Percentiles rank a stretch among this genome's conserved stretches.
phyloP scores from a whole-genome alignment of 371 early-diverging fungal genomes.

The Rhizopus microsporus region DNA sequence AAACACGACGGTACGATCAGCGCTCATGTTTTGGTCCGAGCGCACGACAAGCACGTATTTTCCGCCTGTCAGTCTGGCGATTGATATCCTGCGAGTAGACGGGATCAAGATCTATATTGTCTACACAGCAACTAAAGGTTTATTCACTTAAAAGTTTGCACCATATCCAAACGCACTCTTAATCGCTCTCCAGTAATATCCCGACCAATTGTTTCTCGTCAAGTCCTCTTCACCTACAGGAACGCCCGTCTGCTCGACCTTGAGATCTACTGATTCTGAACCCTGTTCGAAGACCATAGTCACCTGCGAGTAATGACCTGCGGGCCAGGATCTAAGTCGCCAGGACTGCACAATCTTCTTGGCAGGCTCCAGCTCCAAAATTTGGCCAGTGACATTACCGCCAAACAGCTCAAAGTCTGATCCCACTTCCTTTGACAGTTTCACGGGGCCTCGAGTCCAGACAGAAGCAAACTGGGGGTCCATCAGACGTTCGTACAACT shows the following conservation, averaged over 20 bases:
- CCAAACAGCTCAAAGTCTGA: constrained; percentile 77
- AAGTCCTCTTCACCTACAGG: constrained; percentile 88
- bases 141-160: constrained; percentile 40
- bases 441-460: constrained; percentile 81
- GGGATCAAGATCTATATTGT: too few relatives aligned
- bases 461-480: constrained; percentile 71
- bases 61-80: too few relatives aligned
- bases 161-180: constrained; percentile 85
- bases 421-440: constrained; percentile 57
- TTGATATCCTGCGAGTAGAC: too few relatives aligned
- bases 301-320: constrained; percentile 84
- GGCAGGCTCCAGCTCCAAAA: constrained; percentile 72
- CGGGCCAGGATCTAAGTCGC: constrained; percentile 86
- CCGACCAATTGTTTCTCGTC: constrained; percentile 85
- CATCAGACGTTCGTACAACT: constrained; percentile 79
- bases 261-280: constrained; percentile 66
- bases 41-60: too few relatives aligned
- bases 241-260: constrained; percentile 83
- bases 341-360: constrained; percentile 85
- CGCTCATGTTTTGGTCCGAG: too few relatives aligned
- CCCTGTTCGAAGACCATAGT: constrained; percentile 75
- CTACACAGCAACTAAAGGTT: neutral
- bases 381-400: constrained; percentile 86
- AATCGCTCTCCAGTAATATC: constrained; percentile 94
- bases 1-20: too few relatives aligned